Evolutionary conservation across 2,329 filamentous ascomycete species (phyloP).

Genomic region (Talaromyces amestolkiae): DNA sequence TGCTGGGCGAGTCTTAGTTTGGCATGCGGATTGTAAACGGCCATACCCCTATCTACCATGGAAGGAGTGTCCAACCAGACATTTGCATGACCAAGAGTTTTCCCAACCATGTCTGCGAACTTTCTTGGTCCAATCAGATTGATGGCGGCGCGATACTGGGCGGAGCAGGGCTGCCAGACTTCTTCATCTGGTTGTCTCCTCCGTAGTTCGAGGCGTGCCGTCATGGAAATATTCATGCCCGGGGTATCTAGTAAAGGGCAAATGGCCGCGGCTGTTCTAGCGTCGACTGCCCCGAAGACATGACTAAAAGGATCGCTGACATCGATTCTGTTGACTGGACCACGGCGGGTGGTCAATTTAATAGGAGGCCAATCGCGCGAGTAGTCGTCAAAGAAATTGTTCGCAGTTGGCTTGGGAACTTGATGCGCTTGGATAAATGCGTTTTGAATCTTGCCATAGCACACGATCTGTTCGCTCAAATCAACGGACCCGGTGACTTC

Average conservation of each 20-base stretch:
- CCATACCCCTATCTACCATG: slow-evolving; percentile 64
- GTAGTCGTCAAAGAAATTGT: slow-evolving; percentile 56
- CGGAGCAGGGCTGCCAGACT: slow-evolving; percentile 61
- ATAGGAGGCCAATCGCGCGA: slow-evolving; percentile 66
- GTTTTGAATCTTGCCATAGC: slow-evolving; percentile 73
- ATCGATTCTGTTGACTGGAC: slow-evolving; percentile 62
- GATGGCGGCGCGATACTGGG: slow-evolving; percentile 63
- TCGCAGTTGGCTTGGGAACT: slow-evolving; percentile 66
- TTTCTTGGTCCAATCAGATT: slow-evolving; percentile 76
- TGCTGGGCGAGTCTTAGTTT: slow-evolving; percentile 47
- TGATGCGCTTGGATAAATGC: slow-evolving; percentile 64
- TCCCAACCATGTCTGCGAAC: slow-evolving; percentile 64
- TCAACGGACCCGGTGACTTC: slow-evolving; percentile 54
- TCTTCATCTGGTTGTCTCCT: slow-evolving; percentile 63
- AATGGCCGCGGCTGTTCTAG: slow-evolving; percentile 63
- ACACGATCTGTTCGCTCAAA: slow-evolving; percentile 68
- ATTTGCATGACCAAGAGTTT: slow-evolving; percentile 62
- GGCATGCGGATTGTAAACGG: slow-evolving; percentile 74
- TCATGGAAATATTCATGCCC: slow-evolving; percentile 64
- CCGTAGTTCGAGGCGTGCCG: slow-evolving; percentile 68
- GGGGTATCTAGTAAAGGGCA: slow-evolving; percentile 69
- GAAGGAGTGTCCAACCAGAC: slow-evolving; percentile 67
- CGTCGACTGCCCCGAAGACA: slow-evolving; percentile 75
- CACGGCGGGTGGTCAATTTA: slow-evolving; percentile 67
- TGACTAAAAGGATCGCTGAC: slow-evolving; percentile 69